Conservation (phyloP, 129 eudicot species). For the Calendula officinalis region DNA sequence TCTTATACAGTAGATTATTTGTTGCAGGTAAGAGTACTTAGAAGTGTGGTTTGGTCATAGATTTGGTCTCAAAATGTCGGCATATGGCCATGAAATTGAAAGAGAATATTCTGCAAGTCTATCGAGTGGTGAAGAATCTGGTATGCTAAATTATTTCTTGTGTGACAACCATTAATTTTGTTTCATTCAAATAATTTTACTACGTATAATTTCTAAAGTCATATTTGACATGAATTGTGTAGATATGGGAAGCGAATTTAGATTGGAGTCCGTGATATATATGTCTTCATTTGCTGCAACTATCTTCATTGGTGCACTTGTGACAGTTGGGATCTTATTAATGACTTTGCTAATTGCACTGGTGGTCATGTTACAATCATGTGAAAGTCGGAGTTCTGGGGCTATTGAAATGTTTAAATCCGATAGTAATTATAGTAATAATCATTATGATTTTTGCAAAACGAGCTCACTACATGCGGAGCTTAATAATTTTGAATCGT, state of each 20-base stretch:
- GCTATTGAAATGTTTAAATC: conserved; percentile 34
- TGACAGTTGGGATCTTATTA: conserved; percentile 40
- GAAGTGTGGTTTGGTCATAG: neutral
- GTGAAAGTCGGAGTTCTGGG: conserved; percentile 39
- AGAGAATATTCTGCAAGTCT: conserved; percentile 40
- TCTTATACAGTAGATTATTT: neutral
- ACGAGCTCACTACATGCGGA: conserved; percentile 36
- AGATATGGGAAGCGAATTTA: conserved; percentile 49
- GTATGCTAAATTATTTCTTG: conserved; percentile 18
- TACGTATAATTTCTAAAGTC: neutral
- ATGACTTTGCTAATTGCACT: conserved; percentile 40
- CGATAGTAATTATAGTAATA: neutral
- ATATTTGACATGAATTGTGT: conserved; percentile 11
- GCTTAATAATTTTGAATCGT: conserved; percentile 36
- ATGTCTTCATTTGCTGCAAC: conserved; percentile 61
- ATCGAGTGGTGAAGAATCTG: conserved; percentile 48
- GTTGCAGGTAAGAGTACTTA: neutral
- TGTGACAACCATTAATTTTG: neutral
- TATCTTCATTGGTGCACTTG: conserved; percentile 44
- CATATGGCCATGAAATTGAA: conserved; percentile 47
- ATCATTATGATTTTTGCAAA: conserved; percentile 38
- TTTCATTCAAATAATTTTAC: neutral
- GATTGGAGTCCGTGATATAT: conserved; percentile 41
- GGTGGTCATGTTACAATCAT: conserved; percentile 50
- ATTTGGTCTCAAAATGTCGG: conserved; percentile 34